Evolutionary conservation across 495 filamentous ascomycete species (phyloP).

Genomic region (Chaetomium cochliodes): DNA sequence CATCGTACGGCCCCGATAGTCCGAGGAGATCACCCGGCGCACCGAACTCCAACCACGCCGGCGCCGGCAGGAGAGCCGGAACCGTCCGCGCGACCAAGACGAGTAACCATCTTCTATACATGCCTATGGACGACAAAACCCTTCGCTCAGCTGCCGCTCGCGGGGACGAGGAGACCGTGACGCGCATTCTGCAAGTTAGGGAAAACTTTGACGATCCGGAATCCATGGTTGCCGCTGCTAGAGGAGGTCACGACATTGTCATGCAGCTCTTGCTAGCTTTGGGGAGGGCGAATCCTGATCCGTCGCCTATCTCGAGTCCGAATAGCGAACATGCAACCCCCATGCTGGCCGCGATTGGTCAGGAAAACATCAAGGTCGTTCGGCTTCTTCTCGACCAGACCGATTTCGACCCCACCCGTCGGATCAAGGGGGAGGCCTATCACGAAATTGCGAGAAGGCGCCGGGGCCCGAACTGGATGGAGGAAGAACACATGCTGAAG

Average conservation of each 20-base stretch:
- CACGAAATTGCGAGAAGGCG: conserved; percentile 79
- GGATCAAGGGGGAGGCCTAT: conserved; percentile 71
- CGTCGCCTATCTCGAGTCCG: conserved; percentile 53
- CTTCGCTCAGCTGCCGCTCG: conserved; percentile 76
- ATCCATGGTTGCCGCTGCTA: conserved; percentile 85
- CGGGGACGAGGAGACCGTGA: conserved; percentile 78
- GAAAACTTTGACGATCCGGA: conserved; percentile 69
- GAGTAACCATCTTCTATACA: conserved; percentile 54
- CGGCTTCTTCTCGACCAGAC: conserved; percentile 74
- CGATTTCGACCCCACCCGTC: conserved; percentile 73
- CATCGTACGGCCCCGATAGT: conserved; percentile 69
- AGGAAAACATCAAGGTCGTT: conserved; percentile 80
- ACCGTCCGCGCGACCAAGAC: conserved; percentile 54
- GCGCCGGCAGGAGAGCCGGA: conserved; percentile 42
- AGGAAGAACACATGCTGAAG: conserved; percentile 80
- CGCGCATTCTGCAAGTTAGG: conserved; percentile 74
- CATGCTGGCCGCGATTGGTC: conserved; percentile 90
- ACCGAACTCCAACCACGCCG: conserved; percentile 33
- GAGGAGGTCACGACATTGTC: conserved; percentile 84
- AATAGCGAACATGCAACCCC: conserved; percentile 71
- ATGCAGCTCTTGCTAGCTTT: conserved; percentile 82
- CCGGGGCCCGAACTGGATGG: conserved; percentile 82
- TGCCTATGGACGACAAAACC: conserved; percentile 63
- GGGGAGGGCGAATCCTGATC: conserved; percentile 76
- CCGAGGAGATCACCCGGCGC: conserved; percentile 62